Percentiles rank a stretch among this genome's conserved stretches.
These are phyloP conservation scores for Alliaria petiolata DNA, from an alignment of 345 rosid species.

Conservation along the genomic window DNA sequence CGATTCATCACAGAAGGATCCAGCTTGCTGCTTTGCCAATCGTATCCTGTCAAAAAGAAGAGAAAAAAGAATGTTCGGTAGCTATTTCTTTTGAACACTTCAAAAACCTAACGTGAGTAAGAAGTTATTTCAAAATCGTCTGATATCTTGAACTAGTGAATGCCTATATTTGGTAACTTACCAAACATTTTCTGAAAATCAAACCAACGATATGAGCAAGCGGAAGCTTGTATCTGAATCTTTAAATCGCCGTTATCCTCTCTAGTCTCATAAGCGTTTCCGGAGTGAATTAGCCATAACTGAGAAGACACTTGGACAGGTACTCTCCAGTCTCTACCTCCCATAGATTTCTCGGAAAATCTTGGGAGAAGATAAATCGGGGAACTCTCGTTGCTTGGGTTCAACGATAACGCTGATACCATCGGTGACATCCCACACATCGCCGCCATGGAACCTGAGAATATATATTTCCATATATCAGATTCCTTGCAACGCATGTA, in stretches of 20 bases:
- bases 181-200: constrained; percentile 81
- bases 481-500: constrained; percentile 1
- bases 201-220: constrained; percentile 87
- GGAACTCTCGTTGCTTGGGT: constrained; percentile 64
- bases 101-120: background rate
- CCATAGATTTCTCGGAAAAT: constrained; percentile 27
- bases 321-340: constrained; percentile 64
- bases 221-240: constrained; percentile 56
- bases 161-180: constrained; percentile 22
- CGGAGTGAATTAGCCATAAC: constrained; percentile 74
- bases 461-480: background rate
- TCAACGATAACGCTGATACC: constrained; percentile 83
- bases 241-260: constrained; percentile 42
- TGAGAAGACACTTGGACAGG: constrained; percentile 71
- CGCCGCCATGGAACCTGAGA: constrained; percentile 71
- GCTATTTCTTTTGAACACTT: background rate
- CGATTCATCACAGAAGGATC: constrained; percentile 80
- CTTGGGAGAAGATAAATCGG: constrained; percentile 87
- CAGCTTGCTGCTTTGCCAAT: constrained; percentile 68
- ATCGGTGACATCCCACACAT: constrained; percentile 78
- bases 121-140: background rate
- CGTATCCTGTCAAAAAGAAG: constrained; percentile 45
- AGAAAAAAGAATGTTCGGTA: background rate
- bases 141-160: background rate
- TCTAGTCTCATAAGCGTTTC: constrained; percentile 60